These are phyloP conservation scores for Wallacemonas sp. DNA, from an alignment of 208 protist genomes.

Conservation along the genomic window DNA sequence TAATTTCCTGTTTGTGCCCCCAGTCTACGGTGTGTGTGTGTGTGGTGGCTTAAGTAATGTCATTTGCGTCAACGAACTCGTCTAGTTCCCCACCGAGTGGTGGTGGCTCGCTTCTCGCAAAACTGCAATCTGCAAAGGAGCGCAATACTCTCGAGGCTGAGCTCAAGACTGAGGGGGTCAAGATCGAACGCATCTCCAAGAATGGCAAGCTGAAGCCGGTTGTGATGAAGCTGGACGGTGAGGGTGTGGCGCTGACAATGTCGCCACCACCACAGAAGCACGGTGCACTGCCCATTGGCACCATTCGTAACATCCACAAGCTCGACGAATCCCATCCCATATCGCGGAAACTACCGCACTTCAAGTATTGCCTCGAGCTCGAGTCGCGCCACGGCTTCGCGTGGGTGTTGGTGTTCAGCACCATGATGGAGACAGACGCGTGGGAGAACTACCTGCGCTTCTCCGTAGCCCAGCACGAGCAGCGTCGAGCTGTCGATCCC, in stretches of 20 bases:
- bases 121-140: constrained; percentile 4
- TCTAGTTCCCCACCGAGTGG: not conserved
- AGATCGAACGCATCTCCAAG: constrained; percentile 14
- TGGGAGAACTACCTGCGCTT: constrained; percentile 29
- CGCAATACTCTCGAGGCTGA: constrained; percentile 17
- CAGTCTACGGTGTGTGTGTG: too few species aligned
- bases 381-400: constrained; percentile 30
- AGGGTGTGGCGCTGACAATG: constrained; percentile 11
- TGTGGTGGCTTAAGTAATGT: too few species aligned
- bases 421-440: constrained; percentile 27
- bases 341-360: constrained; percentile 27
- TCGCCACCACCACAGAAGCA: constrained; percentile 17
- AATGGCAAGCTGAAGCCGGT: constrained; percentile 9
- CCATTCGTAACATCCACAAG: constrained; percentile 7
- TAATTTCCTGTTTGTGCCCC: too few species aligned
- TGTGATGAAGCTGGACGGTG: not conserved
- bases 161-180: constrained; percentile 3
- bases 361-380: constrained; percentile 45
- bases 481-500: constrained; percentile 22
- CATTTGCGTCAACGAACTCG: constrained; percentile 1
- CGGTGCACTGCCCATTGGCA: not conserved
- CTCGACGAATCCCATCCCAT: constrained; percentile 14
- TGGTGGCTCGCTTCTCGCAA: not conserved
- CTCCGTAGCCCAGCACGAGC: constrained; percentile 21
- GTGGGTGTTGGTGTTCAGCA: constrained; percentile 42